A percentile compares a stretch with the other conserved stretches of the same genome.
These are phyloP conservation scores for Russula ochroleuca DNA, from an alignment of 768 basidiomycete genomes.

Conservation along the genomic window DNA sequence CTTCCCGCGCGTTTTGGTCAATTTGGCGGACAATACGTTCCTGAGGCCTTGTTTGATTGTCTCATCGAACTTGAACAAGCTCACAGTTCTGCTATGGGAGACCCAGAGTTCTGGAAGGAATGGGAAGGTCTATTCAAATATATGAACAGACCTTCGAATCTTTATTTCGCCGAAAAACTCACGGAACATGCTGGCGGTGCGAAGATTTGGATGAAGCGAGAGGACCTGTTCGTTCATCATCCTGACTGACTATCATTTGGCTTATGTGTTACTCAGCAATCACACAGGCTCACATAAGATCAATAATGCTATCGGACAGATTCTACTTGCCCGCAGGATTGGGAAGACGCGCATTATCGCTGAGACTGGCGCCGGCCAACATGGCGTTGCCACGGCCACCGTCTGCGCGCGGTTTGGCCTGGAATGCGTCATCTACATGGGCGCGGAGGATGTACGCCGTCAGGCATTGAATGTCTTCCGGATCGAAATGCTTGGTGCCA, in stretches of 20 bases:
- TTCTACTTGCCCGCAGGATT: conserved; percentile 86
- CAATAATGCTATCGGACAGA: conserved; percentile 98
- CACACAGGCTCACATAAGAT: conserved; percentile 99
- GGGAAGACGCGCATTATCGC: conserved; percentile 98
- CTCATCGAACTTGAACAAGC: conserved; percentile 86
- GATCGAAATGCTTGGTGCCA: conserved; percentile 94
- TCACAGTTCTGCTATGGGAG: conserved; percentile 79
- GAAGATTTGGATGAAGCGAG: conserved; percentile 96
- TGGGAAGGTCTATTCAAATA: conserved; percentile 84
- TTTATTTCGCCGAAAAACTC: conserved; percentile 88
- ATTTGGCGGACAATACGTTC: conserved; percentile 97
- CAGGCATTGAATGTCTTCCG: conserved; percentile 98
- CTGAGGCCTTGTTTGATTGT: conserved; percentile 93
- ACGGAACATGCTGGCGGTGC: conserved; percentile 90
- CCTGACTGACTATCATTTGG: neutral
- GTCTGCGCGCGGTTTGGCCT: conserved; percentile 95
- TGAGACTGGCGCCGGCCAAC: conserved; percentile 98
- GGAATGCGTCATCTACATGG: conserved; percentile 98
- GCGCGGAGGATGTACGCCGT: conserved; percentile 91
- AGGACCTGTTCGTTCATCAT: conserved; percentile 58
- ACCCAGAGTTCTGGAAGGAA: conserved; percentile 91
- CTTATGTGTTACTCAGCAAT: conserved; percentile 50
- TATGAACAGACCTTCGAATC: conserved; percentile 89
- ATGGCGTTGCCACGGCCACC: conserved; percentile 98
- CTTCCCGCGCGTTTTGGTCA: conserved; percentile 87